Conservation (phyloP, 495 filamentous ascomycete genomes). For the Trichoderma asperelloides region DNA sequence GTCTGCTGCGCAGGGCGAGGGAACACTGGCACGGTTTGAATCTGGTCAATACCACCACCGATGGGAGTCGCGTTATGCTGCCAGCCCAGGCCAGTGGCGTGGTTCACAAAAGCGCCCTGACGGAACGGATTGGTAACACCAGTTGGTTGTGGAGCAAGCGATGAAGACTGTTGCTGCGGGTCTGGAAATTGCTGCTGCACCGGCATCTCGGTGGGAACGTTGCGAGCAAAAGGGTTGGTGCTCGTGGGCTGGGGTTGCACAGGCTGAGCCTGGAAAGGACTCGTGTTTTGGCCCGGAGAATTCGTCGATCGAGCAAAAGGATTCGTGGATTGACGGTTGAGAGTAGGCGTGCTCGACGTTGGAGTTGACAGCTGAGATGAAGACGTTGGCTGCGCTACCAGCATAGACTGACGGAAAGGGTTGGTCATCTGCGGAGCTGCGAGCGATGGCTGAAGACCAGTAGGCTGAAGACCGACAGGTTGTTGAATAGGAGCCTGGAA, state of each 20-base stretch:
- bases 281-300: conserved; percentile 41
- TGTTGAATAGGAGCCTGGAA: conserved; percentile 25
- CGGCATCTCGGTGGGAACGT: conserved; percentile 28
- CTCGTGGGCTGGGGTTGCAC: conserved; percentile 56
- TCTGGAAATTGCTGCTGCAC: not conserved
- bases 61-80: conserved; percentile 69
- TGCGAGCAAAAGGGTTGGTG: conserved; percentile 62
- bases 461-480: not conserved
- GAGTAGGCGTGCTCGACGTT: conserved; percentile 15
- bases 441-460: conserved; percentile 14
- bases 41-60: conserved; percentile 74
- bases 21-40: conserved; percentile 78
- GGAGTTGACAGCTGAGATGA: conserved; percentile 18
- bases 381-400: conserved; percentile 46
- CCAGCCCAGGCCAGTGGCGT: conserved; percentile 79
- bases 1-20: conserved; percentile 60
- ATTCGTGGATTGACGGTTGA: conserved; percentile 68
- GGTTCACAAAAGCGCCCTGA: conserved; percentile 78
- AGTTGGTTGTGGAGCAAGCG: conserved; percentile 55
- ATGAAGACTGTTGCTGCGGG: conserved; percentile 26
- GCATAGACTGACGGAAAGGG: conserved; percentile 81
- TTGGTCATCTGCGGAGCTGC: conserved; percentile 51
- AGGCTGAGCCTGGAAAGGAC: conserved; percentile 36
- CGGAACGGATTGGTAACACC: conserved; percentile 94
- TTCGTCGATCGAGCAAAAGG: conserved; percentile 63